Evolutionary conservation across 2,329 filamentous ascomycete genomes (phyloP).

Genomic region (Mollisiaceae sp.): DNA sequence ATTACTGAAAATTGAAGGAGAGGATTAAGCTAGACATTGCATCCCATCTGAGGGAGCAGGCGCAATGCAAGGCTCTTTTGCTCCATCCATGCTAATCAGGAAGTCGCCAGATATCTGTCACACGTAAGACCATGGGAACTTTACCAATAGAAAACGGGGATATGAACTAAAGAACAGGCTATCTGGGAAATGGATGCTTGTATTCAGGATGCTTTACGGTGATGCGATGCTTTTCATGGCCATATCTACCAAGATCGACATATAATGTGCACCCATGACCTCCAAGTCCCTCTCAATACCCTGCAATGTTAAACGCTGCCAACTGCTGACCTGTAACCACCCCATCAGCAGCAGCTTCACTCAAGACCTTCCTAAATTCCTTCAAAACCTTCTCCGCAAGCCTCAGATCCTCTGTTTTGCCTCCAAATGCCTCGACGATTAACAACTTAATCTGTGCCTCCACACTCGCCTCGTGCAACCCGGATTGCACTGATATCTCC

Average conservation of each 20-base stretch:
- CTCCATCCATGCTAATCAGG: too few relatives aligned
- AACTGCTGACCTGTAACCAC: not conserved
- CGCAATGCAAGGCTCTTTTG: too few relatives aligned
- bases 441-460: constrained; percentile 54
- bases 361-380: not conserved
- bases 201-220: not conserved
- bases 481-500: constrained; percentile 44
- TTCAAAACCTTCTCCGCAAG: not conserved
- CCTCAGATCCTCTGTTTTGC: constrained; percentile 42
- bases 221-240: not conserved
- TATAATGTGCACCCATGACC: not conserved
- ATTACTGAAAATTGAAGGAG: too few relatives aligned
- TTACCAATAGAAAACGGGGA: too few relatives aligned
- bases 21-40: too few relatives aligned
- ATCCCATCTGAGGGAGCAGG: too few relatives aligned
- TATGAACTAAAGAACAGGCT: too few relatives aligned
- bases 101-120: too few relatives aligned
- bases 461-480: constrained; percentile 48
- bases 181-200: too few relatives aligned
- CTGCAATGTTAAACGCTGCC: not conserved
- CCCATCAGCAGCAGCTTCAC: not conserved
- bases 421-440: constrained; percentile 51
- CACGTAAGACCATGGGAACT: too few relatives aligned
- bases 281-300: too few relatives aligned
- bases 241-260: not conserved